These are phyloP conservation scores for Candida stauntonica DNA, from an alignment of 805 yeast species.

Conservation along the genomic window DNA sequence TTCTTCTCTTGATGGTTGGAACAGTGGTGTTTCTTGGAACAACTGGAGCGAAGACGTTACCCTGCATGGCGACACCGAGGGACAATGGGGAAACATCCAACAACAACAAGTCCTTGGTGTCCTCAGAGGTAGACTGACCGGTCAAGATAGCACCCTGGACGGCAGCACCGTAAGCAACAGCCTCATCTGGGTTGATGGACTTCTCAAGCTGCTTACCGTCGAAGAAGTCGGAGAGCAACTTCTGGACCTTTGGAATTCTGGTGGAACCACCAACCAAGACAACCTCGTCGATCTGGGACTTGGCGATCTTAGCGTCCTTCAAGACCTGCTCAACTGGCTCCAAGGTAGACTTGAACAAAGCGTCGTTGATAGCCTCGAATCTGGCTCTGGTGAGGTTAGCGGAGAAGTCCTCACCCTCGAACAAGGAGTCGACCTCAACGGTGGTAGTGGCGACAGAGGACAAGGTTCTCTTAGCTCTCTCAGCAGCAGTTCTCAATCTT, in stretches of 20 bases:
- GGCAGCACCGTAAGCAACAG: slow-evolving; percentile 99
- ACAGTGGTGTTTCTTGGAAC: slow-evolving; percentile 99
- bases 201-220: slow-evolving; percentile 96
- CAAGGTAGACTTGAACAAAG: slow-evolving; percentile 87
- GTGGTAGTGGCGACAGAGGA: slow-evolving; percentile 95
- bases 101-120: slow-evolving; percentile 91
- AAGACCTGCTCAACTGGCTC: slow-evolving; percentile 94
- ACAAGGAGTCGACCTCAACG: slow-evolving; percentile 92
- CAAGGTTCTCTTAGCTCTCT: slow-evolving; percentile 97
- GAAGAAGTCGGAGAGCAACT: slow-evolving; percentile 88
- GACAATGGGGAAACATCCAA: slow-evolving; percentile 98
- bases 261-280: slow-evolving; percentile 98
- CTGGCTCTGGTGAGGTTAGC: slow-evolving; percentile 95
- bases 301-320: slow-evolving; percentile 84
- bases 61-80: slow-evolving; percentile 99
- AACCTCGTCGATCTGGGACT: slow-evolving; percentile 86
- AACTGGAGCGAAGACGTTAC: slow-evolving; percentile 98
- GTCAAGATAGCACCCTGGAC: slow-evolving; percentile 98
- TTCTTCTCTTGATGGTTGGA: slow-evolving; percentile 98
- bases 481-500: slow-evolving; percentile 98
- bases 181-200: slow-evolving; percentile 98
- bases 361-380: slow-evolving; percentile 93
- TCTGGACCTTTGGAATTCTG: slow-evolving; percentile 98
- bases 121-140: slow-evolving; percentile 84
- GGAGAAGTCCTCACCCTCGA: slow-evolving; percentile 93